phyloP scores from a whole-genome alignment of 2,329 filamentous ascomycete genomes.

The Furcasterigmium sp. region DNA sequence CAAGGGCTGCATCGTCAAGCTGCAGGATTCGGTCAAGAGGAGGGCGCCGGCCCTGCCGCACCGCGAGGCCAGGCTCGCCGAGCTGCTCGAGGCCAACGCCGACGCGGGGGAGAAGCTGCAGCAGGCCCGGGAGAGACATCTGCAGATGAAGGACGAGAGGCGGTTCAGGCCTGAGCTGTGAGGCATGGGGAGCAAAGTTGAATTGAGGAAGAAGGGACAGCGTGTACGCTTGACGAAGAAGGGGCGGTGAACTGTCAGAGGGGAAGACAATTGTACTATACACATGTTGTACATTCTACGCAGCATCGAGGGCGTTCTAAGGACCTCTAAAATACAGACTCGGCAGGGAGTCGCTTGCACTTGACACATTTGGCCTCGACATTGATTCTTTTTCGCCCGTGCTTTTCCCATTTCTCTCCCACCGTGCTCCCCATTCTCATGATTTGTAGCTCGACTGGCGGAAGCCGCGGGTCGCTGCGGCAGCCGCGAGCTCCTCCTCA shows the following conservation, averaged over 20 bases:
- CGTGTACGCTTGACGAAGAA: slow-evolving; percentile 6
- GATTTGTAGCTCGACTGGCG: slow-evolving; percentile 37
- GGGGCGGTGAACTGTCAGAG: slow-evolving; percentile 12
- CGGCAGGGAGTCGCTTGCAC: background rate
- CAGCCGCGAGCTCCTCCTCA: slow-evolving; percentile 25
- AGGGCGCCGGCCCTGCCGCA: slow-evolving; percentile 45
- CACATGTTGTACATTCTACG: slow-evolving; percentile 20
- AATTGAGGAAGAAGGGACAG: slow-evolving; percentile 5
- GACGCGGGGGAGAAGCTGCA: slow-evolving; percentile 39
- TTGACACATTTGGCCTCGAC: background rate
- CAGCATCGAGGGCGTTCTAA: slow-evolving; percentile 6
- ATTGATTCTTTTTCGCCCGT: background rate
- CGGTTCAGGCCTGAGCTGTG: slow-evolving; percentile 5
- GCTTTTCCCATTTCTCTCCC: background rate
- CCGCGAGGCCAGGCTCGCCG: slow-evolving; percentile 37
- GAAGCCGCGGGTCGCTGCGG: slow-evolving; percentile 39
- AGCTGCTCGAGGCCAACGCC: slow-evolving; percentile 40
- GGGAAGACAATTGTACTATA: slow-evolving; percentile 30
- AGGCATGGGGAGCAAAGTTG: slow-evolving; percentile 12
- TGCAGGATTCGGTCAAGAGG: slow-evolving; percentile 92
- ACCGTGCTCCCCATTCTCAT: background rate
- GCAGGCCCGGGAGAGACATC: slow-evolving; percentile 42
- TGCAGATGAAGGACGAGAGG: slow-evolving; percentile 44
- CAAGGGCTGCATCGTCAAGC: slow-evolving; percentile 76
- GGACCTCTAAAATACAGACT: slow-evolving; percentile 5